Base-by-base conservation (phyloP, 768 basidiomycete species). In the Amylocystis lapponica region DNA sequence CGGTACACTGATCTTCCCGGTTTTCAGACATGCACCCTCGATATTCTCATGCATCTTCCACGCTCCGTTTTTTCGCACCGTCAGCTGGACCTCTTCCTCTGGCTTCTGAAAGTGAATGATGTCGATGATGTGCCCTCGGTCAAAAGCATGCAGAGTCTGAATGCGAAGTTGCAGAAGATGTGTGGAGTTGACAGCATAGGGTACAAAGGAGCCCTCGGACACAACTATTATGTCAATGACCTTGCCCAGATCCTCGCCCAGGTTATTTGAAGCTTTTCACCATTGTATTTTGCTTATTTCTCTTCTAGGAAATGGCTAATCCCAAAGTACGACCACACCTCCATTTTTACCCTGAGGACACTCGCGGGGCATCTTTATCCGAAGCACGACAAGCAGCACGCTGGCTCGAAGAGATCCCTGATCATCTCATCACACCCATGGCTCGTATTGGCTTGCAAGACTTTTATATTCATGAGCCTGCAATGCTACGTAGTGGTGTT, bases 261-360 rank as follows among this genome's bases (percentile, higher is more conserved):
- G 30, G 47, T 49, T 26, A 5, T 16, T 36, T 23, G 33, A 13
- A n/a, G n/a, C n/a, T n/a, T n/a, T n/a, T n/a, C n/a, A n/a, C n/a
- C n/a, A 19, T 14, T 9, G 10, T 7, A 23, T 21, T 12, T 14
- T 19, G 16, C 33, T 36, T 12, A 27, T 14, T 13, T 42, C 12
- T 20, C 17, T 3, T 29, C 25, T 31, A 51, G 49, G 49, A 47
- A 22, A 40, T 51, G 37, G 31, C 42, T 7, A 51, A 51, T 21
- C 49, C 49, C 1, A 38, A 27, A 4, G 46, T 51, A 1, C 41
- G 46, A 5, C 45, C 41, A 1, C 35, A 43, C 16, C 29, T 51
- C 2, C 37, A 27, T 4, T 43, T 43, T 13, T 20, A 22, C 12
- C 45, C 49, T 4, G 41, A 44, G 27, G 45, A 36, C 31, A 17